phyloP scores from a whole-genome alignment of 1,139 yeast species.

The Debaryomycetaceae sp. region DNA sequence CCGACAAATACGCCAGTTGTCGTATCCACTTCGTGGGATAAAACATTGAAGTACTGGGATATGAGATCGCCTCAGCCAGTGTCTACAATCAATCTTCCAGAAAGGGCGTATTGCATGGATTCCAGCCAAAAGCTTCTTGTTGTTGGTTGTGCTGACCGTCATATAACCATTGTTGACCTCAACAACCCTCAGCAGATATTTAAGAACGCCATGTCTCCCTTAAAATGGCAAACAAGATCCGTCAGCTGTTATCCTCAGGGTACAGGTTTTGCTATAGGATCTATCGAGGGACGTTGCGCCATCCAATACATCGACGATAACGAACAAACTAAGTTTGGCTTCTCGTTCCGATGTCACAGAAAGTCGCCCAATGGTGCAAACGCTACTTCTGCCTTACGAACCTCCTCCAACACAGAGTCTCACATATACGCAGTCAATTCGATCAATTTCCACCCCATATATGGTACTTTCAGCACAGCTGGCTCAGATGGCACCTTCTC shows the following conservation, averaged over 20 bases:
- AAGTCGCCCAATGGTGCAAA: slow-evolving; percentile 33
- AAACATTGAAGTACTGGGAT: slow-evolving; percentile 92
- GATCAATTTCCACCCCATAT: slow-evolving; percentile 81
- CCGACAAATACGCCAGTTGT: slow-evolving; percentile 78
- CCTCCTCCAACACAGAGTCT: slow-evolving; percentile 36
- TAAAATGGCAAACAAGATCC: slow-evolving; percentile 86
- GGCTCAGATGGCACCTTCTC: slow-evolving; percentile 94
- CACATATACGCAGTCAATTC: slow-evolving; percentile 75
- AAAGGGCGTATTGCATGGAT: slow-evolving; percentile 90
- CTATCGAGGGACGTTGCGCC: slow-evolving; percentile 97
- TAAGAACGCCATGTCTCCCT: slow-evolving; percentile 72
- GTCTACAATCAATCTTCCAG: slow-evolving; percentile 79
- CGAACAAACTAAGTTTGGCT: slow-evolving; percentile 69
- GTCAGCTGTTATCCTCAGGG: slow-evolving; percentile 85
- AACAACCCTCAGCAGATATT: slow-evolving; percentile 82
- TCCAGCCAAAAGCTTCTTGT: slow-evolving; percentile 75
- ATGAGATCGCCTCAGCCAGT: slow-evolving; percentile 83
- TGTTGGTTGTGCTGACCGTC: slow-evolving; percentile 90
- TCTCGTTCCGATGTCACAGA: slow-evolving; percentile 94
- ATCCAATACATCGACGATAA: slow-evolving; percentile 86
- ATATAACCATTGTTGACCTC: slow-evolving; percentile 71
- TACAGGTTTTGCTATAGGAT: slow-evolving; percentile 88
- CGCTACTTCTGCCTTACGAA: slow-evolving; percentile 34
- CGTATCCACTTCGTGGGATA: slow-evolving; percentile 96
- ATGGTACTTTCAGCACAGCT: slow-evolving; percentile 90